Base-by-base conservation (phyloP, 2,329 filamentous ascomycete genomes). In the Endothia cerciana region DNA sequence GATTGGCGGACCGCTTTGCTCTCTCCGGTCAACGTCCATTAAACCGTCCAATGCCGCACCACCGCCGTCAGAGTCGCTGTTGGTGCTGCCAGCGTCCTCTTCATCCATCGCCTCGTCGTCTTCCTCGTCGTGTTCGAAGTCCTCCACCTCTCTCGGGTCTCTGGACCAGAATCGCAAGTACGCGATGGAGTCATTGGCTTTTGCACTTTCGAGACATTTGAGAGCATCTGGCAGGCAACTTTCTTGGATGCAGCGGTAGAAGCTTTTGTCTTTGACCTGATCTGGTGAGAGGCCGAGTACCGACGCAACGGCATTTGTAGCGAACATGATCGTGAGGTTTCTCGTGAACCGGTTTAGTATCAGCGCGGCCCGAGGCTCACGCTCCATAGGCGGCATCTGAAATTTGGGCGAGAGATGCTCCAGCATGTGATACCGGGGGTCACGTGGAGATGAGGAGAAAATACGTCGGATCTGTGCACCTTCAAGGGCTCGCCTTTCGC, bases 341-440 rank as follows among this genome's bases (percentile, higher is more conserved):
- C 92, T 85, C 2, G 92, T 94, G 74, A 96, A 97, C 17, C 93
- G 86, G 73, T 97, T 96, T 30, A 97, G 81, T 69, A 97, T 95
- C 4, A 97, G 81, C 22, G 93, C 92, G 2, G 92, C 93, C 49
- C 93, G 86, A 10, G 92, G 92, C 75, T 96, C 93, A 70, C 92
- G 90, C 64, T 87, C 85, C 69, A 84, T 84, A 19, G 86, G 81
- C 0, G 87, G 81, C 75, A 85, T 83, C 70, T 82, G 82, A 79
- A 96, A 96, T 75, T 94, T 95, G 73, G 89, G 85, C 13, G 93
- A 96, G 19, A 96, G 81, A 70, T 94, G 91, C 64, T 92, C 91
- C 74, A 96, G 80, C 92, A 96, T 96, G 78, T 95, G 91, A 76
- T 96, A 96, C 69, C 92, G 88, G 22, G 92, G 92, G 73, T 97